These are phyloP conservation scores for Talaromyces albobiverticillius DNA, from an alignment of 2,329 filamentous ascomycete species.

Conservation along the genomic window DNA sequence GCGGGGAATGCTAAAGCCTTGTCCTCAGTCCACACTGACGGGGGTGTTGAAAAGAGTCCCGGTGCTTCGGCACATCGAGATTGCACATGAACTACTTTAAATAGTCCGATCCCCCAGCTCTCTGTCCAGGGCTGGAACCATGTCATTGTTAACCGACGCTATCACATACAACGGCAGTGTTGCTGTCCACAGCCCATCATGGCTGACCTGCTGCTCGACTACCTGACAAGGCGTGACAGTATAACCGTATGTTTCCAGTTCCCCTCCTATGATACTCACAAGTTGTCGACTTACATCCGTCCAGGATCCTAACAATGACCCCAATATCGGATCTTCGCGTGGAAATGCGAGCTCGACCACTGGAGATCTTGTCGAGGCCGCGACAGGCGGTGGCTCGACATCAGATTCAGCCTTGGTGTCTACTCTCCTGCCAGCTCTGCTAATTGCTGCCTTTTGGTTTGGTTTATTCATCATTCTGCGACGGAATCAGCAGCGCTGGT, in stretches of 20 bases:
- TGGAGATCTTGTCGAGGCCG: slow-evolving; percentile 26
- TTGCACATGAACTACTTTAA: neutral
- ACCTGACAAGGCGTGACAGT: slow-evolving; percentile 7
- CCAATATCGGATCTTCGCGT: slow-evolving; percentile 41
- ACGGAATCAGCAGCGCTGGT: slow-evolving; percentile 45
- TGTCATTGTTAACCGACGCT: neutral
- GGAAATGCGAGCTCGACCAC: slow-evolving; percentile 36
- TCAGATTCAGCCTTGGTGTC: slow-evolving; percentile 49
- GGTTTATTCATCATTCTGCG: slow-evolving; percentile 47
- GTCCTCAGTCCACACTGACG: neutral
- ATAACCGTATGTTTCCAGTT: slow-evolving; percentile 4
- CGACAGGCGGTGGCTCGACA: slow-evolving; percentile 38
- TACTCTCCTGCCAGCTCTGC: slow-evolving; percentile 47
- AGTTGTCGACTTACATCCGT: neutral
- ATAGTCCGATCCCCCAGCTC: neutral
- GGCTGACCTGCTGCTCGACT: slow-evolving; percentile 1
- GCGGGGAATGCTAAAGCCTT: neutral
- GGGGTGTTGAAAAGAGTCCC: neutral
- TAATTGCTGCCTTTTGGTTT: slow-evolving; percentile 45
- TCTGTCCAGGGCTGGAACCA: neutral
- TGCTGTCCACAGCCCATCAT: slow-evolving; percentile 4
- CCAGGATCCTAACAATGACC: slow-evolving; percentile 38
- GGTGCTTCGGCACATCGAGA: no score
- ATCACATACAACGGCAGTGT: neutral
- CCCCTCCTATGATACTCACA: neutral